Percentiles rank a stretch among this genome's conserved stretches.
phyloP scores from a whole-genome alignment of 129 eudicot genomes.

The Scalesia atractyloides region DNA sequence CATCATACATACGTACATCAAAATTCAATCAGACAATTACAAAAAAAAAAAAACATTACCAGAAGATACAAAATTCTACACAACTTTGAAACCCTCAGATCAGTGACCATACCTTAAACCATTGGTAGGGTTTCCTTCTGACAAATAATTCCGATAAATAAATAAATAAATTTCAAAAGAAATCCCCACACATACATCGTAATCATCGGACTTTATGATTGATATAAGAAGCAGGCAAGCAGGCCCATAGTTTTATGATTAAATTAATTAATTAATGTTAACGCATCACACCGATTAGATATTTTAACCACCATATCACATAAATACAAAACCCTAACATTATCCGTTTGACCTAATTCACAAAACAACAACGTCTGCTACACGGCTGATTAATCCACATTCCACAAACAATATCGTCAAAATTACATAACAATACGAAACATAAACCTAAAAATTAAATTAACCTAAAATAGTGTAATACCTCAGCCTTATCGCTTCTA shows the following conservation, averaged over 20 bases:
- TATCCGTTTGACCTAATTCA: slow-evolving; percentile 30
- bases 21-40: neutral
- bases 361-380: slow-evolving; percentile 17
- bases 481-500: slow-evolving; percentile 23
- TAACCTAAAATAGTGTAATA: neutral
- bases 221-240: slow-evolving; percentile 24
- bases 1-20: neutral
- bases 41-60: slow-evolving; percentile 13
- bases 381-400: slow-evolving; percentile 13
- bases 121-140: slow-evolving; percentile 40
- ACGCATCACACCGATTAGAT: neutral
- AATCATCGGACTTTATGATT: slow-evolving; percentile 17
- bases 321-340: slow-evolving; percentile 23
- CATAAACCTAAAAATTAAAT: neutral
- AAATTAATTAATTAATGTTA: slow-evolving; percentile 8
- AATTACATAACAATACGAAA: slow-evolving; percentile 5
- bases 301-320: slow-evolving; percentile 22
- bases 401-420: slow-evolving; percentile 25
- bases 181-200: slow-evolving; percentile 10
- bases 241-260: slow-evolving; percentile 13
- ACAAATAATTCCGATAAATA: neutral
- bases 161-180: slow-evolving; percentile 1
- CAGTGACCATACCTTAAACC: slow-evolving; percentile 30
- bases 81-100: slow-evolving; percentile 8
- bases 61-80: slow-evolving; percentile 21